Evolutionary conservation across 2,329 filamentous ascomycete genomes (phyloP).

Genomic region (Neopestalotiopsis sp.): DNA sequence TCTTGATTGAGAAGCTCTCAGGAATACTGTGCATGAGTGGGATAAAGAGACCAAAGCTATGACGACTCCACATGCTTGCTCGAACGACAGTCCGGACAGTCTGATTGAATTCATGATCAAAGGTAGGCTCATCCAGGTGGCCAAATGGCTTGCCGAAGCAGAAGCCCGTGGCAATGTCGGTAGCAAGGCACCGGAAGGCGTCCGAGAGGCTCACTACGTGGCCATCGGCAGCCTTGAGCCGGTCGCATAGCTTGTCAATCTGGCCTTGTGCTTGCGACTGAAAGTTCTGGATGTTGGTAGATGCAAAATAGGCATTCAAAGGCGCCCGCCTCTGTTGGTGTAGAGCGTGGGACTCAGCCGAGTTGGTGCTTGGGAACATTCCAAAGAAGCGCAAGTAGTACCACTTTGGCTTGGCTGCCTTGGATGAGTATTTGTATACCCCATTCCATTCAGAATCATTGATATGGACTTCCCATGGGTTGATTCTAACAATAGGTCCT

Average conservation of each 20-base stretch:
- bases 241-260: slow-evolving; percentile 26
- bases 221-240: slow-evolving; percentile 21
- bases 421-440: slow-evolving; percentile 29
- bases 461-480: slow-evolving; percentile 15
- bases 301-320: slow-evolving; percentile 28
- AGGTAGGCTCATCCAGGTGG: slow-evolving; percentile 29
- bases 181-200: slow-evolving; percentile 29
- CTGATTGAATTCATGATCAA: slow-evolving; percentile 31
- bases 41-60: slow-evolving; percentile 25
- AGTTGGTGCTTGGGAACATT: slow-evolving; percentile 31
- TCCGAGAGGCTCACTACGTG: slow-evolving; percentile 26
- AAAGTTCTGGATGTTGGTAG: slow-evolving; percentile 30
- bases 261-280: slow-evolving; percentile 27
- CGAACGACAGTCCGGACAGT: slow-evolving; percentile 27
- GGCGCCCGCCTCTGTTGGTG: slow-evolving; percentile 30
- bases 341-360: slow-evolving; percentile 29
- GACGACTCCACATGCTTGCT: slow-evolving; percentile 27
- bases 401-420: slow-evolving; percentile 30
- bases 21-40: slow-evolving; percentile 28
- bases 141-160: slow-evolving; percentile 29
- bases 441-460: slow-evolving; percentile 18
- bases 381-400: slow-evolving; percentile 32
- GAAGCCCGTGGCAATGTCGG: slow-evolving; percentile 31
- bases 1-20: slow-evolving; percentile 24
- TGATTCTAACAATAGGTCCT: slow-evolving; percentile 14